A percentile compares a stretch with the other conserved stretches of the same genome.
Evolutionary conservation across 176 grass and related monocot species (phyloP).

Genomic region (Poa pratensis): DNA sequence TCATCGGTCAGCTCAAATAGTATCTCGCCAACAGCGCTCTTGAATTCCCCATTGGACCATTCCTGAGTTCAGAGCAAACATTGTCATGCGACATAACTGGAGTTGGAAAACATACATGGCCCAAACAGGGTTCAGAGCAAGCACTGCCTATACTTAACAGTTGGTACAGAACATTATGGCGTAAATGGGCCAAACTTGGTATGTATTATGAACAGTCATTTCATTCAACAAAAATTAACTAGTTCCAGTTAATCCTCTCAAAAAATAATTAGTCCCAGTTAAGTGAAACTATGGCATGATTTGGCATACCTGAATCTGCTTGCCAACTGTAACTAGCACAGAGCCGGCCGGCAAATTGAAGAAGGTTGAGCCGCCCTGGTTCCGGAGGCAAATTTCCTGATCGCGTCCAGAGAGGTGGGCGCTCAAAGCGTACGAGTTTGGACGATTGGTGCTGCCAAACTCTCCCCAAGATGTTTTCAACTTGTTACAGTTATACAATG

Average conservation of each 20-base stretch:
- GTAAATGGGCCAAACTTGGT: background rate
- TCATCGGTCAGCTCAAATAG: conserved; percentile 68
- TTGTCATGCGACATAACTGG: background rate
- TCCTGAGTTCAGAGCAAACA: conserved; percentile 57
- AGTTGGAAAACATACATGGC: background rate
- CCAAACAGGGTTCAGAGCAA: conserved; percentile 38
- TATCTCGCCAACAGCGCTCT: conserved; percentile 61
- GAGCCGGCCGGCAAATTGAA: conserved; percentile 61
- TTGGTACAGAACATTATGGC: background rate
- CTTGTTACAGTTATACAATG: conserved; percentile 54
- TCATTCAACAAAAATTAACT: background rate
- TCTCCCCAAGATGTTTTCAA: conserved; percentile 43
- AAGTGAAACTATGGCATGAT: background rate
- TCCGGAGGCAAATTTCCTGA: conserved; percentile 65
- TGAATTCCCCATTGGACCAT: conserved; percentile 77
- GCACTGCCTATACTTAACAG: background rate
- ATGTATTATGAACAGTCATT: background rate
- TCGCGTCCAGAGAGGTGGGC: conserved; percentile 56
- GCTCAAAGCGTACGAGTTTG: conserved; percentile 58
- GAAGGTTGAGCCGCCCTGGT: conserved; percentile 54
- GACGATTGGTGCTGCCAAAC: conserved; percentile 43
- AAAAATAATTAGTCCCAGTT: background rate
- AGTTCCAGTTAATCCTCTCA: background rate
- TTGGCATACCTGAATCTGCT: conserved; percentile 73
- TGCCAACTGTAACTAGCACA: conserved; percentile 70